Conservation (phyloP, 257 asterid genomes). For the Oldenlandia corymbosa region DNA sequence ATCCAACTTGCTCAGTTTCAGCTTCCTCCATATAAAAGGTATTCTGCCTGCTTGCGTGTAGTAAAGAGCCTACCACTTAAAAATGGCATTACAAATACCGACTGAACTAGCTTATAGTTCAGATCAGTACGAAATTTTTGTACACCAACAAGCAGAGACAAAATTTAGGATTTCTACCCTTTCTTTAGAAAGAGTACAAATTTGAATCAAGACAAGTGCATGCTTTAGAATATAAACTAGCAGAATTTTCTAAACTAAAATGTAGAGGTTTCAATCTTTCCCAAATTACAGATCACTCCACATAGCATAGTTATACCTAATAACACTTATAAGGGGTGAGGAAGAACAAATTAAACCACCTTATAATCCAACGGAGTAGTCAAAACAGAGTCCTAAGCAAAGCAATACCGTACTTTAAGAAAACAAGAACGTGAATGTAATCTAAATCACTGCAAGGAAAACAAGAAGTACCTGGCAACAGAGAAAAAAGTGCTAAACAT, state of each 20-base stretch:
- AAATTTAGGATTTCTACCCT: no score
- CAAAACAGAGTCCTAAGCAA: background rate
- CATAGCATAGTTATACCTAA: background rate
- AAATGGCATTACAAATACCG: no score
- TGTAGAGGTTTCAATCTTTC: background rate
- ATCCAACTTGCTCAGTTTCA: constrained; percentile 1
- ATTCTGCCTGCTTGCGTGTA: no score
- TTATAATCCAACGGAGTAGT: background rate
- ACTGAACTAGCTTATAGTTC: no score
- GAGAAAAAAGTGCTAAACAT: constrained; percentile 75
- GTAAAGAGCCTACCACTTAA: no score
- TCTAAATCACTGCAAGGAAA: background rate
- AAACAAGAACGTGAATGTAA: background rate
- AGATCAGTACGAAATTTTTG: no score
- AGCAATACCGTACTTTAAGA: background rate
- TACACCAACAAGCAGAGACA: no score
- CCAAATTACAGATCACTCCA: background rate
- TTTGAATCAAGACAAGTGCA: no score
- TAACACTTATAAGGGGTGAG: background rate
- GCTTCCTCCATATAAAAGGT: no score
- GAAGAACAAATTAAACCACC: background rate
- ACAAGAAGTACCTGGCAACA: constrained; percentile 60
- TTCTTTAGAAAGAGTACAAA: no score
- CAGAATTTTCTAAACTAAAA: background rate
- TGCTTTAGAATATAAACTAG: background rate